Percentiles rank a stretch among this genome's conserved stretches.
phyloP scores from a whole-genome alignment of 768 basidiomycete species.

The Mycena indigotica region DNA sequence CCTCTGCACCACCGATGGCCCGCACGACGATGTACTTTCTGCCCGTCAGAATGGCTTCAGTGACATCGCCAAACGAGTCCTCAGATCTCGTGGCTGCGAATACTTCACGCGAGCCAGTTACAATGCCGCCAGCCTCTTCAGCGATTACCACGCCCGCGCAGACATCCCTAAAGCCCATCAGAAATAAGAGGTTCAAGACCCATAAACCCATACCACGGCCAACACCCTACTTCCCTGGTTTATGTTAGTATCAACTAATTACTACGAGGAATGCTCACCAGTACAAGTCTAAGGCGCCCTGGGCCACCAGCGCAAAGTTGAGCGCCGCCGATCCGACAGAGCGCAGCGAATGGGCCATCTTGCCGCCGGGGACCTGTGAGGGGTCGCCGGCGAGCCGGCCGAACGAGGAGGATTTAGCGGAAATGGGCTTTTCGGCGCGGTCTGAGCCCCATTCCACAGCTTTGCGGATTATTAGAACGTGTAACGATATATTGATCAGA shows the following conservation, averaged over 20 bases:
- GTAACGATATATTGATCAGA: neutral
- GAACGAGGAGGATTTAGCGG: constrained; percentile 67
- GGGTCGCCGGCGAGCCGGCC: constrained; percentile 74
- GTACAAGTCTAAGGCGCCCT: constrained; percentile 85
- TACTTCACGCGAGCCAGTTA: constrained; percentile 66
- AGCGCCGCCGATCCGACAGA: constrained; percentile 84
- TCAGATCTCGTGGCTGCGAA: constrained; percentile 41
- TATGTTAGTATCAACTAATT: neutral
- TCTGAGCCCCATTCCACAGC: constrained; percentile 92
- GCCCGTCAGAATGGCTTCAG: constrained; percentile 70
- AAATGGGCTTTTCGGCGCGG: constrained; percentile 54
- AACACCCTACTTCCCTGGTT: constrained; percentile 77
- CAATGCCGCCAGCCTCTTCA: constrained; percentile 82
- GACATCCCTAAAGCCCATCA: constrained; percentile 58
- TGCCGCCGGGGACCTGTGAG: constrained; percentile 62
- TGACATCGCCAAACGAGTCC: constrained; percentile 59
- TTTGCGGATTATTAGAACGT: constrained; percentile 24
- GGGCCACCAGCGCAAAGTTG: constrained; percentile 83
- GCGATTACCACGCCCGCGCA: constrained; percentile 92
- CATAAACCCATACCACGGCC: constrained; percentile 50
- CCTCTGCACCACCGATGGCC: constrained; percentile 62
- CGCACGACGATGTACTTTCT: constrained; percentile 82
- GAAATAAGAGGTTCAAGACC: neutral
- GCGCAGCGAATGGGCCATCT: constrained; percentile 84
- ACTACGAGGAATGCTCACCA: constrained; percentile 44